Percentiles rank a stretch among this genome's conserved stretches.
Evolutionary conservation across 2,329 filamentous ascomycete species (phyloP).

Genomic region (Sporothrix phasma): DNA sequence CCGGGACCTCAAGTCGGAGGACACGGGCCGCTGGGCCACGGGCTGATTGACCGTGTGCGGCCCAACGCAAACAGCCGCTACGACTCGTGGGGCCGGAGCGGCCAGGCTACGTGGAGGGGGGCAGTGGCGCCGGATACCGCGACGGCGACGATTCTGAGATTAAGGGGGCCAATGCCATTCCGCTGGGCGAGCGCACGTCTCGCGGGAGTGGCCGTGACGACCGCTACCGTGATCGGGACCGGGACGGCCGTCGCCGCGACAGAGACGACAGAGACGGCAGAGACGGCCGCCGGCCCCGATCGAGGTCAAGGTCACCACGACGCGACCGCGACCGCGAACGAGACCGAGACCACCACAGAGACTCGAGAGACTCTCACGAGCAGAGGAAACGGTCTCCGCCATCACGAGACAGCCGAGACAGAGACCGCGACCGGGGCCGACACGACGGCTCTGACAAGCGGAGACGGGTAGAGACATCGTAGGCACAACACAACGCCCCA

Average conservation of each 20-base stretch:
- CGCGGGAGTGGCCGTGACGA: conserved; percentile 10
- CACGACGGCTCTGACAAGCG: conserved; percentile 49
- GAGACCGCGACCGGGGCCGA: conserved; percentile 35
- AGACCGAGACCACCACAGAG: conserved; percentile 23
- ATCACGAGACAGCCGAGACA: conserved; percentile 37
- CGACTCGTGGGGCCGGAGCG: conserved; percentile 19
- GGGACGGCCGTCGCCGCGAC: conserved; percentile 21
- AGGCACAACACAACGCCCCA: background rate
- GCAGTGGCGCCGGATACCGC: conserved; percentile 26
- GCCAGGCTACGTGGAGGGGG: conserved; percentile 1
- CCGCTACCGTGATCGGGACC: conserved; percentile 12
- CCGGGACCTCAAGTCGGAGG: conserved; percentile 76
- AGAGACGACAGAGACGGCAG: conserved; percentile 23
- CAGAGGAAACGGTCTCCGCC: conserved; percentile 46
- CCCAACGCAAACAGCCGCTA: conserved; percentile 22
- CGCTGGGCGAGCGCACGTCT: conserved; percentile 52
- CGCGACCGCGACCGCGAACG: conserved; percentile 27
- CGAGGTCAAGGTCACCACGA: conserved; percentile 31
- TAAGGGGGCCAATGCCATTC: conserved; percentile 61
- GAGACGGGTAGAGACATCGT: conserved; percentile 38
- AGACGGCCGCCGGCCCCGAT: conserved; percentile 24
- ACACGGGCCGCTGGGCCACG: conserved; percentile 75
- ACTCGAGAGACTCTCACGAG: conserved; percentile 33
- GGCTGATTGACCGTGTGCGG: conserved; percentile 43
- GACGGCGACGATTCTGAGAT: conserved; percentile 31